These are phyloP conservation scores for Arxiozyma bovina DNA, from an alignment of 1,139 yeast genomes.

Conservation along the genomic window DNA sequence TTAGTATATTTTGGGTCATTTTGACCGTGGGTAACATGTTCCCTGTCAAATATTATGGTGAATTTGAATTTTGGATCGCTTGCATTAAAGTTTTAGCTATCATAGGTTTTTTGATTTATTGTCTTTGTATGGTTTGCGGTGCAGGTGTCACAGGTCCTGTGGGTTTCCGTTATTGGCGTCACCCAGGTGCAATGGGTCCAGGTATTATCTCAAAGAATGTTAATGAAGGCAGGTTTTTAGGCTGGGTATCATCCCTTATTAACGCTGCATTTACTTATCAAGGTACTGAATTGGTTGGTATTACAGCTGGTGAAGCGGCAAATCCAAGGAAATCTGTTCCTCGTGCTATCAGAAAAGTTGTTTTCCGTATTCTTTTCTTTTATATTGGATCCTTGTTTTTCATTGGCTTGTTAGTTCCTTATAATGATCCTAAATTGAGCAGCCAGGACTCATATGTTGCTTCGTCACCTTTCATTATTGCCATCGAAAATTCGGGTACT, in stretches of 20 bases:
- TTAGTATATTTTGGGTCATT: conserved; percentile 54
- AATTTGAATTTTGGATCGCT: conserved; percentile 65
- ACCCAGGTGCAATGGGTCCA: conserved; percentile 81
- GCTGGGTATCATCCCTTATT: conserved; percentile 60
- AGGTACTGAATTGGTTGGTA: conserved; percentile 82
- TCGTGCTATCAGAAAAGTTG: conserved; percentile 72
- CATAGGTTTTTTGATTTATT: conserved; percentile 62
- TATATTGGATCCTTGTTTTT: conserved; percentile 74
- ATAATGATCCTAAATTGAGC: conserved; percentile 49
- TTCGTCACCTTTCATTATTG: conserved; percentile 68
- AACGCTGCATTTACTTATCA: conserved; percentile 72
- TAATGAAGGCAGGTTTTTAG: conserved; percentile 60
- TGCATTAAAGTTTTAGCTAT: conserved; percentile 63
- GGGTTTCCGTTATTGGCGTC: conserved; percentile 84
- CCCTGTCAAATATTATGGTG: conserved; percentile 62
- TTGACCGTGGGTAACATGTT: conserved; percentile 46
- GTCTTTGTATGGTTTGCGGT: conserved; percentile 69
- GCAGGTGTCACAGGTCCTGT: conserved; percentile 64
- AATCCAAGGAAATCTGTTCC: conserved; percentile 82
- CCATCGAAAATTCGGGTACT: conserved; percentile 62
- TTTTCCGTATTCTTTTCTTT: conserved; percentile 70
- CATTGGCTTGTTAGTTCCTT: conserved; percentile 79
- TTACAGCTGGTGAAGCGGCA: conserved; percentile 80
- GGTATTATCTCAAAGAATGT: conserved; percentile 45
- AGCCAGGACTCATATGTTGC: conserved; percentile 42